Conservation (phyloP, 495 filamentous ascomycete species). For the Lasiosphaeris hirsuta region DNA sequence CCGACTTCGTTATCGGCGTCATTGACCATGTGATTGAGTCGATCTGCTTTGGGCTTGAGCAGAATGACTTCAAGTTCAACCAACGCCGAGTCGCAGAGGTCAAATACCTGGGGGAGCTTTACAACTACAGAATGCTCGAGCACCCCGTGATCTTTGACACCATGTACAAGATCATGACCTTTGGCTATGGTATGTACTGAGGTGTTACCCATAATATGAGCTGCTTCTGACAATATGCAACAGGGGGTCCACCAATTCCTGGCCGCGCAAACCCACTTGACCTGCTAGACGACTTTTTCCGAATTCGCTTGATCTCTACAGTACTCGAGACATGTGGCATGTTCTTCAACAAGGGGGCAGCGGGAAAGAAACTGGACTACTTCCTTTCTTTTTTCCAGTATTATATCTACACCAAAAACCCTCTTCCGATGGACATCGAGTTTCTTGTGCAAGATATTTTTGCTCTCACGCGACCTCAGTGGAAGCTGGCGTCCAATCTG, state of each 20-base stretch:
- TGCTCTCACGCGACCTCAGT: conserved; percentile 77
- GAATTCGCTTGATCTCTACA: conserved; percentile 82
- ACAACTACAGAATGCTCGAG: conserved; percentile 97
- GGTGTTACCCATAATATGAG: background rate
- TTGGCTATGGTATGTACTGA: conserved; percentile 66
- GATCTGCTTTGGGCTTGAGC: conserved; percentile 83
- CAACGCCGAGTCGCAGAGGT: conserved; percentile 93
- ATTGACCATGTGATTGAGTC: conserved; percentile 90
- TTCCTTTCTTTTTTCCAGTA: conserved; percentile 98
- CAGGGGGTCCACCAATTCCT: conserved; percentile 75
- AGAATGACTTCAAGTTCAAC: conserved; percentile 97
- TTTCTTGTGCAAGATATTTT: conserved; percentile 95
- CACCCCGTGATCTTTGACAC: conserved; percentile 94
- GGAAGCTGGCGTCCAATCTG: conserved; percentile 76
- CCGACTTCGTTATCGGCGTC: conserved; percentile 80
- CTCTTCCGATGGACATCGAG: conserved; percentile 93
- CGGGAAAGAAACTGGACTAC: conserved; percentile 97
- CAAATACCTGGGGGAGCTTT: conserved; percentile 95
- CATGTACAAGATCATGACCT: conserved; percentile 89
- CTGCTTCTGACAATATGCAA: conserved; percentile 15
- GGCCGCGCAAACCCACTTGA: conserved; percentile 74
- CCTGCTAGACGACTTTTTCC: conserved; percentile 91
- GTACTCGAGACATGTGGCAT: conserved; percentile 93
- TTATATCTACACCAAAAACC: conserved; percentile 91
- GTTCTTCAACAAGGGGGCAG: conserved; percentile 89